phyloP scores from a whole-genome alignment of 2,329 filamentous ascomycete genomes.

The Huntiella omanensis region DNA sequence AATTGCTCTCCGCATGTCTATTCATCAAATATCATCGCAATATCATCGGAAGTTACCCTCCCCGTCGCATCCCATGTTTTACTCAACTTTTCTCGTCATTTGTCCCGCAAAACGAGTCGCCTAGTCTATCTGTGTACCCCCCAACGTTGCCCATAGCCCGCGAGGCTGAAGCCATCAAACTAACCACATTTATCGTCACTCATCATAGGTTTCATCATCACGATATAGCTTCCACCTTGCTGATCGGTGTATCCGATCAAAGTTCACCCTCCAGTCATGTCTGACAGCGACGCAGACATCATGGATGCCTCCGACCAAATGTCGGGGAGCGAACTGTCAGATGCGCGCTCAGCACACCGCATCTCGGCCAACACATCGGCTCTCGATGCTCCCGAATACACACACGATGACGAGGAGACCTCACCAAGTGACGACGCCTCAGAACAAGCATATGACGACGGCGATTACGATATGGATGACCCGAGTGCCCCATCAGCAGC shows the following conservation, averaged over 20 bases:
- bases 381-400: conserved; percentile 19
- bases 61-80: not conserved
- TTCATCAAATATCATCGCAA: conserved; percentile 4
- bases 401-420: conserved; percentile 25
- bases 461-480: conserved; percentile 58
- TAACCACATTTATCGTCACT: not conserved
- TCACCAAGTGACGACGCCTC: conserved; percentile 22
- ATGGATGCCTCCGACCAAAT: conserved; percentile 19
- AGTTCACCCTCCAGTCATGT: conserved; percentile 2
- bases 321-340: conserved; percentile 61
- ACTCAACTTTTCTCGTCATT: not conserved
- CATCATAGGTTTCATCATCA: not conserved
- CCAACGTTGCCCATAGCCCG: not conserved
- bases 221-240: not conserved
- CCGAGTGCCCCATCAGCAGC: conserved; percentile 23
- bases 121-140: not conserved
- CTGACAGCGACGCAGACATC: conserved; percentile 10
- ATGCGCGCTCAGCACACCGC: conserved; percentile 39
- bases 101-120: conserved; percentile 3
- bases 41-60: not conserved
- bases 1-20: no score
- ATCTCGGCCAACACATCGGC: conserved; percentile 24
- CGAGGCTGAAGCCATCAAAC: conserved; percentile 1
- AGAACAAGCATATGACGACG: conserved; percentile 44
- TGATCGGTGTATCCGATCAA: not conserved